Conservation (phyloP, 1,284 basidiomycete genomes). For the Butyriboletus appendiculatus region DNA sequence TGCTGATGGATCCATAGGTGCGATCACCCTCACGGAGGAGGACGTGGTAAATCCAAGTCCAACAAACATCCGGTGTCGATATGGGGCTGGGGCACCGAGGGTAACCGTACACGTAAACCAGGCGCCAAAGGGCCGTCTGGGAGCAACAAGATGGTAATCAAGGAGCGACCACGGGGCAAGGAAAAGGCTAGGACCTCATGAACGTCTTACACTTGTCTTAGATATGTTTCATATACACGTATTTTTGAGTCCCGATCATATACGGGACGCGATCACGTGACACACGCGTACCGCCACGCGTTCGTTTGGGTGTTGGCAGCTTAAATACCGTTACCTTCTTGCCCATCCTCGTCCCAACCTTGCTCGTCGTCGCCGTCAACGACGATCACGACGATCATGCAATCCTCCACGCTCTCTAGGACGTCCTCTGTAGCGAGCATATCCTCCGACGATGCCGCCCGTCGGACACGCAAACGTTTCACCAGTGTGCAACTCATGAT, state of each 20-base stretch:
- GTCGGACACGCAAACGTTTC: conserved; percentile 69
- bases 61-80: conserved; percentile 91
- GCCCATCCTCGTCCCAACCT: not conserved
- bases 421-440: conserved; percentile 49
- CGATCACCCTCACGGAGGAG: conserved; percentile 98
- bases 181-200: conserved; percentile 50
- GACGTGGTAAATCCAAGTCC: conserved; percentile 96
- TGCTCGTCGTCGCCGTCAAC: conserved; percentile 7
- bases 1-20: conserved; percentile 45
- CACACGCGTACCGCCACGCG: conserved; percentile 23
- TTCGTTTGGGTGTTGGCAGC: conserved; percentile 26
- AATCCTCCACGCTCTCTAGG: conserved; percentile 39
- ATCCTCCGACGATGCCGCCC: conserved; percentile 39
- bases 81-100: conserved; percentile 92
- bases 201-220: not conserved
- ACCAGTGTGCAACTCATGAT: conserved; percentile 65
- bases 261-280: conserved; percentile 32
- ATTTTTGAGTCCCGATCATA: conserved; percentile 7
- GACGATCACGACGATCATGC: conserved; percentile 14
- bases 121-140: conserved; percentile 83
- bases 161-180: conserved; percentile 84
- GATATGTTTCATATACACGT: not conserved
- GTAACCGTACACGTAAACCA: conserved; percentile 90
- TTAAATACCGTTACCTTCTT: conserved; percentile 27
- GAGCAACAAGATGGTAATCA: conserved; percentile 94